Evolutionary conservation across 164 flowering plant genomes (phyloP).

Genomic region (Piper longum): DNA sequence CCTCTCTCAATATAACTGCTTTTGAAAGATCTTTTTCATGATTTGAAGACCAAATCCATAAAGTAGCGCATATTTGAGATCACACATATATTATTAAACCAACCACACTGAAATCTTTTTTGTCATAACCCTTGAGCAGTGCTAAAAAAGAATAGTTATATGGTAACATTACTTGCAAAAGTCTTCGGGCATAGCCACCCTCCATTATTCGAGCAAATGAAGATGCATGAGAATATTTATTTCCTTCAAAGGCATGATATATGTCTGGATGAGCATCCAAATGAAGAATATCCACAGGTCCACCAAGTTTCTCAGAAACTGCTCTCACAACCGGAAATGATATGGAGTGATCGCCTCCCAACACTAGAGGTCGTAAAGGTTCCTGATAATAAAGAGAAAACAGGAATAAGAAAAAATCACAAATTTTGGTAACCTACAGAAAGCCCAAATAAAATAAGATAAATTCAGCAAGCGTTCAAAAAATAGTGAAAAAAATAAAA

Average conservation of each 20-base stretch:
- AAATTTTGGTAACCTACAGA: background rate
- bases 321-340: slow-evolving; percentile 91
- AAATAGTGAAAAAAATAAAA: background rate
- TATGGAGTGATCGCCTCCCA: slow-evolving; percentile 98
- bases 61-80: too few species aligned
- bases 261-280: slow-evolving; percentile 99
- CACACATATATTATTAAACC: too few species aligned
- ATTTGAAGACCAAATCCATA: too few species aligned
- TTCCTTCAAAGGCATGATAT: slow-evolving; percentile 87
- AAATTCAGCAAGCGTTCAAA: background rate
- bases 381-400: slow-evolving; percentile 27
- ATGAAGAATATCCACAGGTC: slow-evolving; percentile 95
- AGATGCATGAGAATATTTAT: slow-evolving; percentile 94
- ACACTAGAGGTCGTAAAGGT: slow-evolving; percentile 78
- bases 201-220: slow-evolving; percentile 98
- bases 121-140: background rate
- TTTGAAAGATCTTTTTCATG: too few species aligned
- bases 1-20: too few species aligned
- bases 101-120: too few species aligned
- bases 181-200: slow-evolving; percentile 93
- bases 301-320: slow-evolving; percentile 92
- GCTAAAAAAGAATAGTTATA: background rate
- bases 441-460: too few species aligned
- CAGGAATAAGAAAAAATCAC: background rate
- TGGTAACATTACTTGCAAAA: slow-evolving; percentile 51